Evolutionary conservation across 306 rosid species (phyloP).

Genomic region (Medicago lupulina): DNA sequence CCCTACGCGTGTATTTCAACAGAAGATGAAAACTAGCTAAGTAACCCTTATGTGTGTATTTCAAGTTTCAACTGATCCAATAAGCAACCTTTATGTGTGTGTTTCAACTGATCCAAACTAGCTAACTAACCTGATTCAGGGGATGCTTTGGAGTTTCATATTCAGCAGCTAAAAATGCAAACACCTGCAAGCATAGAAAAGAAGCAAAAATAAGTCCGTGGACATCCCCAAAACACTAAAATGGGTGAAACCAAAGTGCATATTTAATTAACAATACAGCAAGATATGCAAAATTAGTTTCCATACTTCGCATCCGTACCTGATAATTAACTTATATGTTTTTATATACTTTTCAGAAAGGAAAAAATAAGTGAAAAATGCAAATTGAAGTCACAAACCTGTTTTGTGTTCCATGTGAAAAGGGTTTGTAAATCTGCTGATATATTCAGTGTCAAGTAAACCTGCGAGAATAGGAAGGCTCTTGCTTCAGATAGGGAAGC

Average conservation of each 20-base stretch:
- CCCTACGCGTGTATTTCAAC: neutral
- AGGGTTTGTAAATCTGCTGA: conserved; percentile 90
- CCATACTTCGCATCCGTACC: conserved; percentile 6
- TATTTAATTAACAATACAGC: neutral
- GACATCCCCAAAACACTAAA: neutral
- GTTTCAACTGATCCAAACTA: conserved; percentile 26
- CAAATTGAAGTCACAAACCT: conserved; percentile 62
- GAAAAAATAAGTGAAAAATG: neutral
- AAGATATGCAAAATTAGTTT: conserved; percentile 7
- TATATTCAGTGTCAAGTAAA: conserved; percentile 82
- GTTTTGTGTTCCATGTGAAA: conserved; percentile 98
- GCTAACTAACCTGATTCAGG: conserved; percentile 69
- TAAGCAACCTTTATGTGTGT: conserved; percentile 37
- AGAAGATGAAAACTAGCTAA: conserved; percentile 9
- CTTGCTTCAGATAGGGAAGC: conserved; percentile 6
- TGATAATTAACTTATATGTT: conserved; percentile 7
- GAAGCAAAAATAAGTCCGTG: conserved; percentile 24
- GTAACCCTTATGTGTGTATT: too few relatives aligned
- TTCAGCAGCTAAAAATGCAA: conserved; percentile 86
- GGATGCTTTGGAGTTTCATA: conserved; percentile 73
- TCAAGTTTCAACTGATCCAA: conserved; percentile 23
- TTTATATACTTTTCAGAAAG: conserved; percentile 25
- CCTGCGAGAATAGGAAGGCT: conserved; percentile 58
- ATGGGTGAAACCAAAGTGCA: neutral
- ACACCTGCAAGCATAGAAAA: conserved; percentile 61